These are phyloP conservation scores for Antrodiella citrinella DNA, from an alignment of 768 basidiomycete species.

Conservation along the genomic window DNA sequence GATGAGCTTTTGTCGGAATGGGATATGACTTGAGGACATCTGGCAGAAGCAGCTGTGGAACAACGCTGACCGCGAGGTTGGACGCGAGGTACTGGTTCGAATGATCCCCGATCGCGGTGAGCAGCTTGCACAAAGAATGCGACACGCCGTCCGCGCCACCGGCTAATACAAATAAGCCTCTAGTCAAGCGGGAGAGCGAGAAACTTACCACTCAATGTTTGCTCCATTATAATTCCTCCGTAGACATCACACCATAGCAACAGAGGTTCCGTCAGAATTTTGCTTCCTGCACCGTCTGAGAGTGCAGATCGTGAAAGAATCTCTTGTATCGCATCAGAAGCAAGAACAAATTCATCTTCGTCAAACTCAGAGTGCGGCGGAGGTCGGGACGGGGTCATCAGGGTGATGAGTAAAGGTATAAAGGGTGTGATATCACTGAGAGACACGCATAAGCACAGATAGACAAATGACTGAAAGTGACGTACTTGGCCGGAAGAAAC, in stretches of 20 bases:
- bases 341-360: conserved; percentile 49
- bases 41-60: conserved; percentile 23
- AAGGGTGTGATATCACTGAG: conserved; percentile 63
- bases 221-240: conserved; percentile 41
- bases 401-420: conserved; percentile 53
- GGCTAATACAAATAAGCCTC: conserved; percentile 14
- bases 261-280: conserved; percentile 76
- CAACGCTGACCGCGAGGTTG: conserved; percentile 45
- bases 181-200: neutral
- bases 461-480: conserved; percentile 1
- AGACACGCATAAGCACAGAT: neutral
- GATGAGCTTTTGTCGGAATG: conserved; percentile 17
- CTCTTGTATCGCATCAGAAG: conserved; percentile 70
- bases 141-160: conserved; percentile 49
- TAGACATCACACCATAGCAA: conserved; percentile 65
- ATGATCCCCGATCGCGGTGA: conserved; percentile 80
- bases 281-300: conserved; percentile 58
- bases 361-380: conserved; percentile 27
- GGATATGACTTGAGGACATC: conserved; percentile 13
- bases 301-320: conserved; percentile 70
- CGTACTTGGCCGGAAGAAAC: conserved; percentile 59
- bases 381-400: conserved; percentile 25
- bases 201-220: conserved; percentile 28
- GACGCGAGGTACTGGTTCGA: conserved; percentile 70
- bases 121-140: conserved; percentile 71